Base-by-base conservation (phyloP, 257 asterid genomes). In the Echites panduratus region DNA sequence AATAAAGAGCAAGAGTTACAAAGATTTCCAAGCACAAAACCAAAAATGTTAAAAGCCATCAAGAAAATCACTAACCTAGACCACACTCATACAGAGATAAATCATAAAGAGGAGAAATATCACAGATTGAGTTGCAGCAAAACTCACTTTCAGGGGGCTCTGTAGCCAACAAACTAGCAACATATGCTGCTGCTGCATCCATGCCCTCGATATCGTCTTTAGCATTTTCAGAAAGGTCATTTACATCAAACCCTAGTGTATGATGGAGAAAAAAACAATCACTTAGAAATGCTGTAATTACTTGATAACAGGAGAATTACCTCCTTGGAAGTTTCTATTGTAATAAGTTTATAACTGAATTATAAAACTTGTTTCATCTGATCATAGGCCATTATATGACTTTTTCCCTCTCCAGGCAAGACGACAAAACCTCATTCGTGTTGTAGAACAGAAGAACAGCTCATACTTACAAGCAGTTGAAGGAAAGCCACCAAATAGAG, bases 401-500 rank as follows among this genome's bases (percentile, higher is more conserved):
- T 27, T 32, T 45, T 71, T 41, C 2, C 13, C 49, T 7, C 45
- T 29, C 9, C 59, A 47, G 13, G 24, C 12, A 75, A 68, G 53
- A 38, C 29, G 26, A 53, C 43, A 38, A 9, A n/a, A n/a, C 20
- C 27, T 13, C 32, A 29, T 17, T 26, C 58, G 10, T n/a, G 24
- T 2, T 20, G 8, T 27, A 19, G 62, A 38, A 52, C 20, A 40
- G 58, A 44, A 8, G n/a, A 63, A 43, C 4, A 57, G 9, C 45
- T 6, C 52, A 59, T 79, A 83, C 95, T 88, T 81, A 91, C 97
- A 91, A 77, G 96, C 96, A 82, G 89, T 79, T 77, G 97, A 91
- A 43, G 96, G 95, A 80, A 86, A 89, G 76, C 97, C 97, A 27
- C 97, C 96, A 82, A 91, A 91, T 79, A 88, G 77, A 84, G 91